A percentile compares a stretch with the other conserved stretches of the same genome.
These are phyloP conservation scores for Collybia sp. DNA, from an alignment of 768 basidiomycete species.

Conservation along the genomic window DNA sequence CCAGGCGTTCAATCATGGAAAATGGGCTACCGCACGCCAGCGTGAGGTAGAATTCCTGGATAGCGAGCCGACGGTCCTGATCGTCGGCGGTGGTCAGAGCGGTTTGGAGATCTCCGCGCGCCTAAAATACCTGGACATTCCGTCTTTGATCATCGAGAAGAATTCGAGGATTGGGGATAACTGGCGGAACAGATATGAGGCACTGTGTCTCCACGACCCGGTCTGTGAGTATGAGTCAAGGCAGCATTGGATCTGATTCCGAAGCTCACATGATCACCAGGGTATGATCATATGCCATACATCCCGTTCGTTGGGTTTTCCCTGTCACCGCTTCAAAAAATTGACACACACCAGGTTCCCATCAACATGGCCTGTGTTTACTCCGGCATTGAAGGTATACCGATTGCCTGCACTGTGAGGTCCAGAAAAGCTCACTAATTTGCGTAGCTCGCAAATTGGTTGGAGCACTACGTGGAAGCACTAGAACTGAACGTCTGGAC, in stretches of 20 bases:
- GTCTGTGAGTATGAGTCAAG: constrained; percentile 44
- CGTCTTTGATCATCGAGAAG: constrained; percentile 58
- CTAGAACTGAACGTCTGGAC: constrained; percentile 67
- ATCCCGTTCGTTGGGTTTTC: constrained; percentile 37
- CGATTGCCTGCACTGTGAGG: neutral
- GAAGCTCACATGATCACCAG: constrained; percentile 31
- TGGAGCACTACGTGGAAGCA: constrained; percentile 56
- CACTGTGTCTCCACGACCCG: constrained; percentile 62
- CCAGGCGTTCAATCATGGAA: constrained; percentile 4
- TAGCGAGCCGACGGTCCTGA: constrained; percentile 36
- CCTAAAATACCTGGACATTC: constrained; percentile 46
- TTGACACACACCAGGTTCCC: constrained; percentile 36
- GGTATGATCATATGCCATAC: constrained; percentile 32
- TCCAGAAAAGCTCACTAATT: neutral
- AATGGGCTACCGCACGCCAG: constrained; percentile 38
- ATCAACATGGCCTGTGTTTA: constrained; percentile 52
- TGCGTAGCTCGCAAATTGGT: constrained; percentile 56
- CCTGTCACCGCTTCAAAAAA: neutral
- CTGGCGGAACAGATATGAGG: constrained; percentile 65
- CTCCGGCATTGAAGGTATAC: constrained; percentile 46
- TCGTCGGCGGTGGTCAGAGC: constrained; percentile 67
- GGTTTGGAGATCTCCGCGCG: constrained; percentile 62
- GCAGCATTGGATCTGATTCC: neutral
- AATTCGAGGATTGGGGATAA: constrained; percentile 54
- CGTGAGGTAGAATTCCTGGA: constrained; percentile 52